phyloP scores from a whole-genome alignment of 2,329 filamentous ascomycete species.

The Trichoderma asperellum region DNA sequence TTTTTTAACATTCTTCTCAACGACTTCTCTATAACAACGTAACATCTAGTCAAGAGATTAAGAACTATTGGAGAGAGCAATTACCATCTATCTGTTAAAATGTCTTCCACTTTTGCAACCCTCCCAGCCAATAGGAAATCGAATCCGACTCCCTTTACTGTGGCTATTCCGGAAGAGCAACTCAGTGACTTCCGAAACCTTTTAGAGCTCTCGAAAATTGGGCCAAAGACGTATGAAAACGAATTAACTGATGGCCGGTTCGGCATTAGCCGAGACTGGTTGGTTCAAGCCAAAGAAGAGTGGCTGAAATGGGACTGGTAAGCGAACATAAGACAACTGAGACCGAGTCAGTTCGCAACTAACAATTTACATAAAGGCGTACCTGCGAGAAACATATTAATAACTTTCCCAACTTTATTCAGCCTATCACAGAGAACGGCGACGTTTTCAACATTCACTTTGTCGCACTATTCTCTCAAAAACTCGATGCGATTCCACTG shows the following conservation, averaged over 20 bases:
- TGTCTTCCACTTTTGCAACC: background rate
- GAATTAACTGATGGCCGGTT: conserved; percentile 28
- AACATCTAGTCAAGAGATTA: background rate
- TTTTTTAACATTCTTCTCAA: background rate
- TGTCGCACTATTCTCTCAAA: conserved; percentile 56
- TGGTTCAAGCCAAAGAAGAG: conserved; percentile 45
- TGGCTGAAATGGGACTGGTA: conserved; percentile 55
- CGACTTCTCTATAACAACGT: background rate
- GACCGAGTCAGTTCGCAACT: background rate
- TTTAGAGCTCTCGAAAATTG: conserved; percentile 10
- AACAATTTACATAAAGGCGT: conserved; percentile 33
- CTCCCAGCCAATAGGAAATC: background rate
- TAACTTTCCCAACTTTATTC: conserved; percentile 51
- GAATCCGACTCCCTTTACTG: conserved; percentile 16
- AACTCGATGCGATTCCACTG: conserved; percentile 54
- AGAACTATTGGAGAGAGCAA: background rate
- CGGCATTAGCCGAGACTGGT: conserved; percentile 53
- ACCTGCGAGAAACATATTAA: conserved; percentile 46
- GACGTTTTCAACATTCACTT: conserved; percentile 54
- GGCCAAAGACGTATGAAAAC: conserved; percentile 20
- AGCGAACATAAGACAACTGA: background rate
- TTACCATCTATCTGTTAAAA: background rate
- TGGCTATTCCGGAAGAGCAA: conserved; percentile 8
- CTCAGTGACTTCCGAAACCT: background rate
- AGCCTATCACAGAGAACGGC: conserved; percentile 39